Conservation (phyloP, 352 stramenopile species). For the Blastocystis sp. region DNA sequence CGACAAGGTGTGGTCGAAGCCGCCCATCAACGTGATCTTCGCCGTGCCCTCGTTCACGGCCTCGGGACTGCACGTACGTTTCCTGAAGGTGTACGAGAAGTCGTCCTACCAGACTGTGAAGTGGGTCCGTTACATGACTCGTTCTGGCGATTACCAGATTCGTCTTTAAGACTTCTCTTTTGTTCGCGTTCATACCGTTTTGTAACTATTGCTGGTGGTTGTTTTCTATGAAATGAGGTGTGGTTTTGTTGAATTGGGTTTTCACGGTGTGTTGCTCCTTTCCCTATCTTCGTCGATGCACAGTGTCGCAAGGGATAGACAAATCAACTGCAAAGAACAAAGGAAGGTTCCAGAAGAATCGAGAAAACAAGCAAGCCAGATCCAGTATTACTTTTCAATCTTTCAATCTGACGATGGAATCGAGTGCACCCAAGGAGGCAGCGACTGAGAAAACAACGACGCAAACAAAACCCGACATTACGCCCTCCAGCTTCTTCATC, state of each 20-base stretch:
- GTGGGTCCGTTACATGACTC: no score
- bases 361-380: background rate
- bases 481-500: slow-evolving; percentile 31
- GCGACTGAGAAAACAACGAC: background rate
- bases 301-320: no score
- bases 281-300: no score
- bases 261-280: no score
- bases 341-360: slow-evolving; percentile 45
- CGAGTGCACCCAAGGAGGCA: background rate
- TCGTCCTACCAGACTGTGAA: no score
- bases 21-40: no score
- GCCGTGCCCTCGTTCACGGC: no score
- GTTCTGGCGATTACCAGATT: no score
- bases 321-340: background rate
- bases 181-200: slow-evolving; percentile 8
- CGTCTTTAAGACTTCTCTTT: slow-evolving; percentile 10
- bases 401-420: background rate
- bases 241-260: background rate
- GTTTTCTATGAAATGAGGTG: background rate
- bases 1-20: no score
- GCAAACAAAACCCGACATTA: background rate
- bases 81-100: no score
- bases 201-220: background rate
- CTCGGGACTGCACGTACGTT: no score
- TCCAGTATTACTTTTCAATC: background rate